Conservation (phyloP, 352 stramenopile species). For the Globisporangium spinosum region DNA sequence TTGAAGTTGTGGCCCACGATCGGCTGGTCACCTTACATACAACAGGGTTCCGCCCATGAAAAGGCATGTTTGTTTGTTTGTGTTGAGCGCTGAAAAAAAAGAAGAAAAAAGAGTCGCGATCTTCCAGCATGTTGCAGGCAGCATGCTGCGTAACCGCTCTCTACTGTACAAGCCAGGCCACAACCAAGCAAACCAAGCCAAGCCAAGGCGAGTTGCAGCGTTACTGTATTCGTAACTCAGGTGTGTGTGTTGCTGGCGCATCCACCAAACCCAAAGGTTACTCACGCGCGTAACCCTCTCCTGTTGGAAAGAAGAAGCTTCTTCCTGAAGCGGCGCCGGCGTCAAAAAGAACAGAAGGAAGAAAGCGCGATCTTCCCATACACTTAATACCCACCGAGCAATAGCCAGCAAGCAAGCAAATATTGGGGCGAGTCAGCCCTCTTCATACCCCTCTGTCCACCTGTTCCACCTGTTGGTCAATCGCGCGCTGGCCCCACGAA, state of each 20-base stretch:
- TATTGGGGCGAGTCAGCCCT: not conserved
- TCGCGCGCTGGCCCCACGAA: not conserved
- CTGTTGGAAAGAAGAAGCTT: constrained; percentile 3
- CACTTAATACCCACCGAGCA: not conserved
- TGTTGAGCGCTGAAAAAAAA: too few species aligned
- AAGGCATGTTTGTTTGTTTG: too few species aligned
- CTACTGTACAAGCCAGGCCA: too few species aligned
- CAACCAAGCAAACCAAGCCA: too few species aligned
- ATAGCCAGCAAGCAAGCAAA: not conserved
- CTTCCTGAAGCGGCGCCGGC: constrained; percentile 7
- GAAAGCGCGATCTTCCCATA: not conserved
- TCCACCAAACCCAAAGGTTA: not conserved
- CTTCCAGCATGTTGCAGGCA: too few species aligned
- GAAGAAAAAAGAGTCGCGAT: too few species aligned
- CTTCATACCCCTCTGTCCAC: too few species aligned
- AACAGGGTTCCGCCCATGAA: too few species aligned
- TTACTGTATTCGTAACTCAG: not conserved
- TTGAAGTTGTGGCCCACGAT: too few species aligned
- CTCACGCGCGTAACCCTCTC: not conserved
- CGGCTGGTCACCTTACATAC: too few species aligned
- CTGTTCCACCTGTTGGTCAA: not conserved
- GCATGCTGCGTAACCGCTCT: too few species aligned
- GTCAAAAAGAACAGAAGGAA: not conserved
- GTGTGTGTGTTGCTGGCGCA: not conserved
- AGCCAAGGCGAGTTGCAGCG: too few species aligned